Conservation (phyloP, 306 rosid species). For the Astragalus glycyphyllos region DNA sequence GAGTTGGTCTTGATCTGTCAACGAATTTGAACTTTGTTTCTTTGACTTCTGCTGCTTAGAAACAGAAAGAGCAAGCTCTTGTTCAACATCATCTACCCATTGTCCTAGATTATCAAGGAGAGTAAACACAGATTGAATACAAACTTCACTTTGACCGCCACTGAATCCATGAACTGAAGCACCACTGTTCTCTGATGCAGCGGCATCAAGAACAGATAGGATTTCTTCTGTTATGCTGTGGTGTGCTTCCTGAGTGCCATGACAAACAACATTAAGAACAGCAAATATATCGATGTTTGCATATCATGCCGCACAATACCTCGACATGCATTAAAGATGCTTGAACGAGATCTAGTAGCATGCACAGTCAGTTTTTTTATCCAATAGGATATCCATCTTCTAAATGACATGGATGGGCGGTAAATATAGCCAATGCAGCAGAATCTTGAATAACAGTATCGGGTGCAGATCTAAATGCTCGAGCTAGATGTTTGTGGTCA, state of each 20-base stretch:
- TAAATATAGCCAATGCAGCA: constrained; percentile 93
- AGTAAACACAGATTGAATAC: constrained; percentile 94
- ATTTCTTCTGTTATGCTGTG: constrained; percentile 86
- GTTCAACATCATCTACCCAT: constrained; percentile 93
- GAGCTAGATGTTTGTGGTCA: constrained; percentile 92
- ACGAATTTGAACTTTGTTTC: constrained; percentile 58
- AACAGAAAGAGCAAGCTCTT: constrained; percentile 81
- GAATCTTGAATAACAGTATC: constrained; percentile 96
- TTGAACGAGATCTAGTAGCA: constrained; percentile 94
- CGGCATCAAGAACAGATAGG: constrained; percentile 82
- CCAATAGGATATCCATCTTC: constrained; percentile 92
- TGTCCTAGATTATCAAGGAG: constrained; percentile 99
- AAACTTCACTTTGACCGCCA: constrained; percentile 92
- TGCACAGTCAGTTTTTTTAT: constrained; percentile 77
- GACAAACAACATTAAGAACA: constrained; percentile 94
- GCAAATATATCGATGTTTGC: constrained; percentile 87
- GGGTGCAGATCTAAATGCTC: constrained; percentile 96
- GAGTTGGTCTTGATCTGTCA: constrained; percentile 67
- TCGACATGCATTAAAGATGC: constrained; percentile 87
- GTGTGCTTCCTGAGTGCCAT: constrained; percentile 89
- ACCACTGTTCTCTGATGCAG: constrained; percentile 83
- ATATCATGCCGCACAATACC: constrained; percentile 96
- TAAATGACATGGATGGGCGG: constrained; percentile 79
- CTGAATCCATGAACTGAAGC: constrained; percentile 69
- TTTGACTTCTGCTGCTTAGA: constrained; percentile 78